These are phyloP conservation scores for Colletotrichum limetticola DNA, from an alignment of 2,329 filamentous ascomycete species.

Conservation along the genomic window DNA sequence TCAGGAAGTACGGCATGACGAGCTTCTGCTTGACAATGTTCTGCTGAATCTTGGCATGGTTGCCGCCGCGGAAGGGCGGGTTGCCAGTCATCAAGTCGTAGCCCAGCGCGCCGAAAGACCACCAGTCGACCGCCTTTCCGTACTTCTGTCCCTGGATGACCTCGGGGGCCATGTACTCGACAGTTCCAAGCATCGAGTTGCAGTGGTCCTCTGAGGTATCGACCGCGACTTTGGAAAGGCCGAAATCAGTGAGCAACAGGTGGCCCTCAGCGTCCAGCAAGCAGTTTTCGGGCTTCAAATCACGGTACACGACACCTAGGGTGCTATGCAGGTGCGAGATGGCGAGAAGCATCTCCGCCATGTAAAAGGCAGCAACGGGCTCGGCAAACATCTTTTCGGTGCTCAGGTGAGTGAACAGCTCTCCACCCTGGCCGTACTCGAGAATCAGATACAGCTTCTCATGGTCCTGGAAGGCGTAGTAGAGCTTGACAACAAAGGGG, in stretches of 20 bases:
- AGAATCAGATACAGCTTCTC: conserved; percentile 98
- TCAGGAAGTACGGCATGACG: conserved; percentile 87
- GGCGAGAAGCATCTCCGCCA: conserved; percentile 97
- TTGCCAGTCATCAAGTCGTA: conserved; percentile 93
- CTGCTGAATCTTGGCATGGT: conserved; percentile 94
- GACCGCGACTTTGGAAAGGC: conserved; percentile 92
- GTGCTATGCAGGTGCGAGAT: conserved; percentile 92
- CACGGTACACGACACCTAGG: conserved; percentile 94
- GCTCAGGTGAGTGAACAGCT: conserved; percentile 94
- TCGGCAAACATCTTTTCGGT: conserved; percentile 97
- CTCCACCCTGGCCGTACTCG: conserved; percentile 96
- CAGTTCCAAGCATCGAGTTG: conserved; percentile 91
- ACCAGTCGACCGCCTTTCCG: conserved; percentile 97
- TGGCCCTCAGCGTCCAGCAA: conserved; percentile 92
- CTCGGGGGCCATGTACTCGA: conserved; percentile 99
- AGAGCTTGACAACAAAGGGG: conserved; percentile 97
- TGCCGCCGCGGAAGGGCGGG: conserved; percentile 90
- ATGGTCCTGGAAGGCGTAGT: conserved; percentile 97
- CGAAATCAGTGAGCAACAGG: conserved; percentile 94
- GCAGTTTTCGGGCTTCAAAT: conserved; percentile 98
- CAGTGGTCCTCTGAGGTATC: conserved; percentile 71
- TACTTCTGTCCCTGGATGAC: conserved; percentile 90
- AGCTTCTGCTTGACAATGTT: conserved; percentile 96
- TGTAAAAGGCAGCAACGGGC: conserved; percentile 92
- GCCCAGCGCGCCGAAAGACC: conserved; percentile 93